Evolutionary conservation across 768 basidiomycete genomes (phyloP).

Genomic region (Pulveroboletus frians): DNA sequence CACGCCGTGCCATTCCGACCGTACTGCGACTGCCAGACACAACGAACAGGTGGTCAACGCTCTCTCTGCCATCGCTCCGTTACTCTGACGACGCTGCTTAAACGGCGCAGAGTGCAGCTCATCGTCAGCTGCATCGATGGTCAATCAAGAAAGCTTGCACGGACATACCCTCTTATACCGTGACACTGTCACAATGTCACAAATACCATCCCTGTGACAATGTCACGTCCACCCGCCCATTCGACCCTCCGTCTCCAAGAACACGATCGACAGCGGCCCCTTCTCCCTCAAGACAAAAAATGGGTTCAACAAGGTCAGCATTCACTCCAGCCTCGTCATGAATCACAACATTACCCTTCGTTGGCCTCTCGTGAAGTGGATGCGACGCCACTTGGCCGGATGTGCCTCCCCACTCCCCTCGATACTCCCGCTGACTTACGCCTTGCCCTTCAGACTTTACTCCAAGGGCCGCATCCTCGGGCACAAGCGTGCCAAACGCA

Average conservation of each 20-base stretch:
- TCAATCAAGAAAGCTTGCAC: not conserved
- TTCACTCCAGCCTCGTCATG: not conserved
- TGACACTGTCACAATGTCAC: constrained; percentile 17
- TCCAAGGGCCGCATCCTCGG: constrained; percentile 94
- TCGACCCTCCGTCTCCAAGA: constrained; percentile 14
- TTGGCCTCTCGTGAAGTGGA: constrained; percentile 11
- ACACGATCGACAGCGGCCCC: constrained; percentile 23
- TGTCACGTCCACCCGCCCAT: constrained; percentile 19
- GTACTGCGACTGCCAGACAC: constrained; percentile 6
- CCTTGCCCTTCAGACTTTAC: constrained; percentile 67
- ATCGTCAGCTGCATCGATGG: constrained; percentile 40
- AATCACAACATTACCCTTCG: not conserved
- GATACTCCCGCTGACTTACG: not conserved
- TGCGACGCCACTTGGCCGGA: constrained; percentile 8
- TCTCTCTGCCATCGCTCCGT: constrained; percentile 58
- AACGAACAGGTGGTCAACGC: constrained; percentile 18
- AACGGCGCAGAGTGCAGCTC: constrained; percentile 46
- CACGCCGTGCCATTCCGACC: constrained; percentile 10
- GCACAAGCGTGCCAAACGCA: constrained; percentile 98
- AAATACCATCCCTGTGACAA: constrained; percentile 21
- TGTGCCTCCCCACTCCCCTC: constrained; percentile 1
- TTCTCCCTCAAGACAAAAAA: constrained; percentile 40
- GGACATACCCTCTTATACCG: constrained; percentile 1
- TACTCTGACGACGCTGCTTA: constrained; percentile 41
- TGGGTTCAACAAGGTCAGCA: constrained; percentile 79